Evolutionary conservation across 305 asterid species (phyloP), one percentile per base, ranked within the genome.

Genomic region (Plantago coronopus): DNA sequence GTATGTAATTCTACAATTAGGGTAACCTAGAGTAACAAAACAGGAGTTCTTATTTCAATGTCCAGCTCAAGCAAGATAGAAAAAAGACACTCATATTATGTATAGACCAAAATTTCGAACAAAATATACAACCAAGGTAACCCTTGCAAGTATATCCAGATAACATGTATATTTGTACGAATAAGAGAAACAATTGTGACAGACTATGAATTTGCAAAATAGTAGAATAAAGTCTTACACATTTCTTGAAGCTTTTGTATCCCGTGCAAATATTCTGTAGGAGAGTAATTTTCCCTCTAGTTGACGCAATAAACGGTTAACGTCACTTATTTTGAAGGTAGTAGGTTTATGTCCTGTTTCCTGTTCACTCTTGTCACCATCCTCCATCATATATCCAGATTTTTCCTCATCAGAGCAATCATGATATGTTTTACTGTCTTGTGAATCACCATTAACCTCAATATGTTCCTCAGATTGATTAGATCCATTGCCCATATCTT

Each of bases 181-280:
- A 47, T 54, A 57, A 61, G 57, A 63, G 37, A 34, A 34, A 46
- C 49, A 62, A 59, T 31, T 42, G 20, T 1, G 21, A 51, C 40
- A 34, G 47, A 54, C 57, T 21, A 62, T 53, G 42, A 31, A 47
- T 29, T 19, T 21, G 34, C 11, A 29, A n/a, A 48, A 18, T 45
- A 64, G 22, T 34, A 7, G 57, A 21, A 60, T 16, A 50, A 40
- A 54, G 50, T 49, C 88, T 83, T 89, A 91, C 98, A 60, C 56
- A 75, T 79, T 91, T 72, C 98, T 72, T 61, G 98, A 80, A 73
- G 98, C 86, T 76, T 89, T 91, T 10, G 95, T 83, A 79, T 91
- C 98, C 45, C 98, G 84, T 50, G 98, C 98, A 85, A 89, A 89
- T 83, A 91, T 83, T 85, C 81, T 89, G 82, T 80, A 91, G 48